Conservation (phyloP, 352 stramenopile species). For the Phytophthora sp. region DNA sequence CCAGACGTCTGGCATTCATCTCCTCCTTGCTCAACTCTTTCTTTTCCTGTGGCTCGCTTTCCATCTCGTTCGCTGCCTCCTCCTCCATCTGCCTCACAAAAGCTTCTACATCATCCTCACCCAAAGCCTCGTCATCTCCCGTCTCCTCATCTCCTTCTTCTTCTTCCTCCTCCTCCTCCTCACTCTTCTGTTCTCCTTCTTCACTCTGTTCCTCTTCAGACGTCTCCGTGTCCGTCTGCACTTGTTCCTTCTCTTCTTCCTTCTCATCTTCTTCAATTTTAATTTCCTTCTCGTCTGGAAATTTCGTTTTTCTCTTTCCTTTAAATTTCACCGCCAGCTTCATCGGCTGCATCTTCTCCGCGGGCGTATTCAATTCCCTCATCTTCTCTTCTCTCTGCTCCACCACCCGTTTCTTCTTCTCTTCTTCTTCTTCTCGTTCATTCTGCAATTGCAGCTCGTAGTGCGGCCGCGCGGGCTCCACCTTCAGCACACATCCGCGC, state of each 20-base stretch:
- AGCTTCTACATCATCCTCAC: conserved; percentile 40
- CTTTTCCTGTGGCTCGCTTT: not conserved
- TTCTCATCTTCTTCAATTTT: conserved; percentile 3
- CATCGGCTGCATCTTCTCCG: conserved; percentile 18
- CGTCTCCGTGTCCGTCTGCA: conserved; percentile 3
- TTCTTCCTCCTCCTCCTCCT: conserved; percentile 3
- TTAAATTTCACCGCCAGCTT: conserved; percentile 23
- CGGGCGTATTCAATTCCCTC: not conserved
- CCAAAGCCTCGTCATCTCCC: conserved; percentile 15
- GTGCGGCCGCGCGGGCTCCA: conserved; percentile 63
- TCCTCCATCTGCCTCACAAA: conserved; percentile 48
- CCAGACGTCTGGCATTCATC: conserved; percentile 42
- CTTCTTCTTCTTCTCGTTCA: conserved; percentile 38
- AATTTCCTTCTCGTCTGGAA: conserved; percentile 19
- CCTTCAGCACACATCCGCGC: conserved; percentile 58
- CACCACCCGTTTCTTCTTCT: not conserved
- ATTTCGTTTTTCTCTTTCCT: conserved; percentile 29
- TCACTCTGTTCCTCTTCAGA: conserved; percentile 6
- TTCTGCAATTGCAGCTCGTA: conserved; percentile 47
- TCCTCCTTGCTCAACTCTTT: conserved; percentile 32
- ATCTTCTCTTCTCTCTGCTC: conserved; percentile 2
- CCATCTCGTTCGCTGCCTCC: conserved; percentile 4
- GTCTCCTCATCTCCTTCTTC: not conserved
- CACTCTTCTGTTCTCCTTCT: conserved; percentile 12
- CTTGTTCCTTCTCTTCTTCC: conserved; percentile 2